These are phyloP conservation scores for Colletotrichum costaricense DNA, from an alignment of 2,329 filamentous ascomycete species.

Conservation along the genomic window DNA sequence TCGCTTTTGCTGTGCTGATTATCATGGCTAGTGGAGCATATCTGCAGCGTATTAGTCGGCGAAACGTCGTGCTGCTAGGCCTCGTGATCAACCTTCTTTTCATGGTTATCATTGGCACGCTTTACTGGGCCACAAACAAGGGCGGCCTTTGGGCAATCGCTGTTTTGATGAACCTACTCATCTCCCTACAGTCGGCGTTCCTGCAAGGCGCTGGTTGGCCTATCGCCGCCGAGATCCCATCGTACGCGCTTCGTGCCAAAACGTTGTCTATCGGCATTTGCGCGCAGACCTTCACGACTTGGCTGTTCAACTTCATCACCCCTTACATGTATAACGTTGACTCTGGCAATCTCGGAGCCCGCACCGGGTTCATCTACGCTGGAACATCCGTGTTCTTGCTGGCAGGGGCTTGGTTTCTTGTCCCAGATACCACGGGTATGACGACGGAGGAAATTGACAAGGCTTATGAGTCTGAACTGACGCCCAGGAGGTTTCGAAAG, in stretches of 20 bases:
- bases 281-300: constrained; percentile 8
- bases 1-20: too few species aligned
- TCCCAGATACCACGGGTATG: constrained; percentile 5
- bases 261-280: neutral
- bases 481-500: too few species aligned
- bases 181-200: neutral
- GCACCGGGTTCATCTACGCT: too few species aligned
- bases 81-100: too few species aligned
- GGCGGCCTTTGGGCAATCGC: too few species aligned
- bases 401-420: neutral
- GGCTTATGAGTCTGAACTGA: too few species aligned
- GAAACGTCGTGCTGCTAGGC: too few species aligned
- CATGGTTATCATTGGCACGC: too few species aligned
- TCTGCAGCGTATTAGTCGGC: too few species aligned
- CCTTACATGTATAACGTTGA: constrained; percentile 13
- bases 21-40: too few species aligned
- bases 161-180: too few species aligned
- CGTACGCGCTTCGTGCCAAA: constrained; percentile 3
- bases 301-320: constrained; percentile 3
- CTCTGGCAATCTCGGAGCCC: neutral
- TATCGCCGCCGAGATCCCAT: constrained; percentile 5
- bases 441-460: constrained; percentile 7
- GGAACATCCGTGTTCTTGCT: neutral
- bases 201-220: constrained; percentile 1
- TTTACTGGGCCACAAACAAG: too few species aligned